These are phyloP conservation scores for Rhizophagus sp. DNA, from an alignment of 192 early-diverging fungal species.

Conservation along the genomic window DNA sequence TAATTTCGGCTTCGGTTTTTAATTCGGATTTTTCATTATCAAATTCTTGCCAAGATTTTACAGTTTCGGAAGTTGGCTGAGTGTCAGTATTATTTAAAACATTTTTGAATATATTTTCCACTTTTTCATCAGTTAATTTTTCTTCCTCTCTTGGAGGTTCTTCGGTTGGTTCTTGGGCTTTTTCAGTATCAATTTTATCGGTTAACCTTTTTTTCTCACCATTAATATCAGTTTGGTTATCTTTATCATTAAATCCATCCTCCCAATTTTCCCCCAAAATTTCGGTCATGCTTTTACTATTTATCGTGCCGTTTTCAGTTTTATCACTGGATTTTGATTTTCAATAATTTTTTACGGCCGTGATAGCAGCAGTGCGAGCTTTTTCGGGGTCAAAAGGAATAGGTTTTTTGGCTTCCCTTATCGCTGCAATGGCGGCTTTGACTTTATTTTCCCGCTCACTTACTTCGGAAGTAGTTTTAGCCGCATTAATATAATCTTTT, in stretches of 20 bases:
- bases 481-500: neutral
- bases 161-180: conserved; percentile 13
- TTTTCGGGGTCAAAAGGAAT: neutral
- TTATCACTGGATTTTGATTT: conserved; percentile 8
- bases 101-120: neutral
- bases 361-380: neutral
- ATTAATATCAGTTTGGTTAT: neutral
- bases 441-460: neutral
- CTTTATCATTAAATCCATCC: neutral
- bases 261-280: neutral
- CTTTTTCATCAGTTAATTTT: neutral
- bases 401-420: neutral
- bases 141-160: neutral
- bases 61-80: no score
- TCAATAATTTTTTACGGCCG: neutral
- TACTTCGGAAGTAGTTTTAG: neutral
- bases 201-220: neutral
- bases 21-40: no score
- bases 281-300: neutral
- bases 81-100: neutral
- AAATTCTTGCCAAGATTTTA: no score
- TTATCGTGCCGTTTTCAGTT: conserved; percentile 7
- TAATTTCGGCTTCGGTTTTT: no score
- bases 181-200: conserved; percentile 17
- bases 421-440: neutral